Evolutionary conservation across 2,329 filamentous ascomycete species (phyloP).

Genomic region (Grosmannia huntii): DNA sequence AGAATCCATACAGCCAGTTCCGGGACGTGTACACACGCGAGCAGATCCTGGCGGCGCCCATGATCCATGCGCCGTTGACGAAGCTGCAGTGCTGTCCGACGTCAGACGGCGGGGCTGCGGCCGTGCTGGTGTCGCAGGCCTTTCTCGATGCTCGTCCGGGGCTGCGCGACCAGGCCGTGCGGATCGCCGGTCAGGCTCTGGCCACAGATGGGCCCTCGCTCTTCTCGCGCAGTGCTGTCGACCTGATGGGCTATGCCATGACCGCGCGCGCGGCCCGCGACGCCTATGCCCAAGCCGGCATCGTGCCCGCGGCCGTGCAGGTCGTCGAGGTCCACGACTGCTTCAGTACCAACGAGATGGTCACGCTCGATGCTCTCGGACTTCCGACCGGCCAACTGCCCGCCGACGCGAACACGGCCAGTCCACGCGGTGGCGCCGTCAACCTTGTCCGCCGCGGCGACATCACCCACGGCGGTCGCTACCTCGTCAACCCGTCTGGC

Average conservation of each 20-base stretch:
- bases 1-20: slow-evolving; percentile 98
- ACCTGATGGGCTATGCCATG: slow-evolving; percentile 86
- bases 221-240: slow-evolving; percentile 71
- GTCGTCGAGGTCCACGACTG: slow-evolving; percentile 95
- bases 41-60: slow-evolving; percentile 61
- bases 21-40: slow-evolving; percentile 80
- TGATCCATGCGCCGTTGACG: slow-evolving; percentile 77
- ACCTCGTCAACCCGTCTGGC: slow-evolving; percentile 85
- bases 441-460: slow-evolving; percentile 78
- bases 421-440: slow-evolving; percentile 73
- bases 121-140: slow-evolving; percentile 74
- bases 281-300: slow-evolving; percentile 63
- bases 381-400: slow-evolving; percentile 51
- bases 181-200: slow-evolving; percentile 77
- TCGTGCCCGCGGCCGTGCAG: slow-evolving; percentile 56
- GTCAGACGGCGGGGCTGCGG: slow-evolving; percentile 81
- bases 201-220: slow-evolving; percentile 73
- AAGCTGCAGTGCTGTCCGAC: slow-evolving; percentile 99
- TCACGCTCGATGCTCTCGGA: slow-evolving; percentile 75
- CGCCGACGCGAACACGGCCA: slow-evolving; percentile 45
- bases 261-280: slow-evolving; percentile 52
- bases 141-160: slow-evolving; percentile 81
- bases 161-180: slow-evolving; percentile 68
- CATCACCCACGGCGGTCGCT: slow-evolving; percentile 78
- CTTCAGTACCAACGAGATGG: slow-evolving; percentile 91